Evolutionary conservation across 108 stramenopile species (phyloP).

Genomic region (Aurantiochytrium sp.): DNA sequence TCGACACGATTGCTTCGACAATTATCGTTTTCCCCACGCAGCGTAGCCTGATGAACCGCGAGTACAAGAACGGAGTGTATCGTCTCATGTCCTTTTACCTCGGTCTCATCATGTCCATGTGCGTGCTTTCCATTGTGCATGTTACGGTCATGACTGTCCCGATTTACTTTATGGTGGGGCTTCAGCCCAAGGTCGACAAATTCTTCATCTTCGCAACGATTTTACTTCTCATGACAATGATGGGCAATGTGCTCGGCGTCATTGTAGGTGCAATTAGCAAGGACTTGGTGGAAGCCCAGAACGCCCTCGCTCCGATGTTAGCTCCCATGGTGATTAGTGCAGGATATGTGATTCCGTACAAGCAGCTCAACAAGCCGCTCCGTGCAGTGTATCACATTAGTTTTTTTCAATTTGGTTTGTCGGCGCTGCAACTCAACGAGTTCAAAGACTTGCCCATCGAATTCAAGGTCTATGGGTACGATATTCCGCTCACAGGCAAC

Average conservation of each 20-base stretch:
- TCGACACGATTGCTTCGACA: background rate
- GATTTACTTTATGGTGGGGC: background rate
- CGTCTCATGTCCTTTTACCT: background rate
- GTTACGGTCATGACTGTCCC: background rate
- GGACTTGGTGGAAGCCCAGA: background rate
- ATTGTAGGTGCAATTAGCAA: background rate
- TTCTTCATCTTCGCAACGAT: background rate
- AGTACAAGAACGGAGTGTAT: background rate
- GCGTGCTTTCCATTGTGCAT: background rate
- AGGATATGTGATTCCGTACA: conserved; percentile 22
- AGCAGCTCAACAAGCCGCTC: background rate
- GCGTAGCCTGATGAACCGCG: background rate
- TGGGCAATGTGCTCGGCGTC: background rate
- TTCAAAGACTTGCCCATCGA: background rate
- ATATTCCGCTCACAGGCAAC: background rate
- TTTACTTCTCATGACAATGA: background rate
- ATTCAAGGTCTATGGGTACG: background rate
- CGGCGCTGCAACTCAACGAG: background rate
- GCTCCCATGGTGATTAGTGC: background rate
- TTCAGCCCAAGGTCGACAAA: background rate
- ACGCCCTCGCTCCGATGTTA: background rate
- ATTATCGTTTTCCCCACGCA: conserved; percentile 15
- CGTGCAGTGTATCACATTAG: background rate
- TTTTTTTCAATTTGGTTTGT: background rate
- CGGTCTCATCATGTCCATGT: background rate